These are phyloP conservation scores for Euphrasia confusa DNA, from an alignment of 257 asterid genomes.

Conservation along the genomic window DNA sequence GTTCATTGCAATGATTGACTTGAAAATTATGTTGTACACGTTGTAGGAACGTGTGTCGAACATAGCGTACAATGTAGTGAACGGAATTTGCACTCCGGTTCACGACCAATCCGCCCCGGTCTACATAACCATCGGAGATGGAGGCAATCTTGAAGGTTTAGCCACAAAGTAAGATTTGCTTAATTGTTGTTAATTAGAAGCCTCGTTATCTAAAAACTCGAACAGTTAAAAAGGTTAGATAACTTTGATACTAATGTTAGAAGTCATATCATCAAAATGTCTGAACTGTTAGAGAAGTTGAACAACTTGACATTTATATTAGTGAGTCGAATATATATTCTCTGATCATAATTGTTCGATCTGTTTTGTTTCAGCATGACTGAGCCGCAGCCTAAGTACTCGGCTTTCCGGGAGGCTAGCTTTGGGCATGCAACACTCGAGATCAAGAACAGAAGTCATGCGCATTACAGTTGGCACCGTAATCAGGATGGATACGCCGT, in stretches of 20 bases:
- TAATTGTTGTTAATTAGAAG: too few species aligned
- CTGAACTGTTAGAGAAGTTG: too few species aligned
- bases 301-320: too few species aligned
- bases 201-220: too few species aligned
- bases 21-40: background rate
- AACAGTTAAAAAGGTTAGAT: too few species aligned
- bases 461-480: conserved; percentile 43
- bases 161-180: conserved; percentile 42
- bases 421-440: conserved; percentile 49
- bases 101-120: conserved; percentile 54
- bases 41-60: conserved; percentile 60
- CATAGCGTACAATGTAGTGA: conserved; percentile 52
- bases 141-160: conserved; percentile 65
- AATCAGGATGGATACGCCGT: conserved; percentile 46
- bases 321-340: too few species aligned
- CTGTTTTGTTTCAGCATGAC: conserved; percentile 35
- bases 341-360: too few species aligned
- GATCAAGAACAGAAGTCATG: conserved; percentile 45
- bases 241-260: too few species aligned
- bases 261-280: too few species aligned
- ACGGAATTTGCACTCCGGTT: conserved; percentile 50
- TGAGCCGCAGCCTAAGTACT: conserved; percentile 50
- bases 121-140: conserved; percentile 61
- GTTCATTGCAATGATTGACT: background rate
- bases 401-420: conserved; percentile 50